Base-by-base conservation (phyloP, 1,284 basidiomycete genomes). In the Trichosporon asahii region DNA sequence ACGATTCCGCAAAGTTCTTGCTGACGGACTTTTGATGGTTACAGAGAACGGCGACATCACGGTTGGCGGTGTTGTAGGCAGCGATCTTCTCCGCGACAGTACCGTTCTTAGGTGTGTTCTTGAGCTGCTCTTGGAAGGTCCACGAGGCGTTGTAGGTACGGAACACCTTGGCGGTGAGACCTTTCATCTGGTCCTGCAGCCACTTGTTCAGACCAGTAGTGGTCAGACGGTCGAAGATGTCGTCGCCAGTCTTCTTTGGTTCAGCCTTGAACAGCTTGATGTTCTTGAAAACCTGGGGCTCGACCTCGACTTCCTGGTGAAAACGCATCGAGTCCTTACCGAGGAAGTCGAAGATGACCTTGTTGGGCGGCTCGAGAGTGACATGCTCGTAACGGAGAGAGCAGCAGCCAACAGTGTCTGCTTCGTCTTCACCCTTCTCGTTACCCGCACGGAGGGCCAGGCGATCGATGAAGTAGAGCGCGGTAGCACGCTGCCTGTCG, bases 271-370 rank as follows among this genome's bases (percentile, higher is more conserved):
- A 95, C 72, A 94, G 88, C 74, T 90, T 89, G 75, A 95, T 88
- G 82, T 94, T 95, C 85, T 94, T 94, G 87, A 93, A 94, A 57
- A 95, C 90, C 79, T 95, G 94, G 5, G 88, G 83, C 67, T 94
- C 91, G 72, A 98, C 93, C 69, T 89, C 85, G 67, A 96, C 93
- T 70, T 90, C 89, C 79, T 96, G 94, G 83, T 92, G 93, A 85
- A 95, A 98, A 60, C 95, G 89, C 80, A 98, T 98, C 67, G 94
- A 97, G 81, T 98, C 95, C 86, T 98, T 98, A 84, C 95, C 95
- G 69, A 98, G 86, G 86, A 98, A 98, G 84, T 98, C 95, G 83
- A 98, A 95, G 70, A 92, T 86, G 79, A 98, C 89, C 25, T 76
- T 84, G 85, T 92, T 90, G 9, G 94, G 94, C 12, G 90, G 89